Evolutionary conservation across 805 yeast species (phyloP), one percentile per base, ranked within the genome.

Genomic region (Nakazawaea sp.): DNA sequence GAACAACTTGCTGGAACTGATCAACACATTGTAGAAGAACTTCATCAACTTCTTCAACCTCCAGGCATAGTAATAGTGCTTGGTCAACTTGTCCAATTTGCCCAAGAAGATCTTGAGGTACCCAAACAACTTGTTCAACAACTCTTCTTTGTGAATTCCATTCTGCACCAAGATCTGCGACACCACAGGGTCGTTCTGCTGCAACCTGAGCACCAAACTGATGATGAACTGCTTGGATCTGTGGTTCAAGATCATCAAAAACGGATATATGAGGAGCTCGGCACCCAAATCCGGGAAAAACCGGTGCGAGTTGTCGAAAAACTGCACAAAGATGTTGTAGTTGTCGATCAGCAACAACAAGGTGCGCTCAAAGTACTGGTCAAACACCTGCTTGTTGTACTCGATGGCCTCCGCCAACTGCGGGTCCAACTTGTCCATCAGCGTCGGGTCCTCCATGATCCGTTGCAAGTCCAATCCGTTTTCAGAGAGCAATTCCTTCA

Each of bases 151-250:
- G 36, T 59, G 60, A 23, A 61, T 60, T 6, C 55, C 57, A 40
- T 59, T 60, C 26, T 45, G 49, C 23, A 45, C 47, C 24, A 61
- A 43, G 31, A 60, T 58, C 30, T 58, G 63, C 42, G 51, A 46
- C 13, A 58, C 47, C 1, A 59, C 39, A 1, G 64, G 62, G 4
- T 62, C 57, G 33, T 47, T 52, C 40, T 60, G 64, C 36, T 61
- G 65, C 35, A 61, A 60, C 49, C 80, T 61, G 35, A 75, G 47
- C 18, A 74, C 66, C 46, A 75, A 50, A 30, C 78, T 72, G n/a
- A 75, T 73, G 54, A 75, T 59, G 45, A 75, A 74, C 45, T 74
- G 78, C 48, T 71, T 63, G 4, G 79, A 68, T 44, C 81, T 59
- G 45, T 74, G 78, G 41, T 77, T 76, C 27, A 70, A 58, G 35